Base-by-base conservation (phyloP, 805 yeast genomes). In the Kluyveromyces nonfermentans region DNA sequence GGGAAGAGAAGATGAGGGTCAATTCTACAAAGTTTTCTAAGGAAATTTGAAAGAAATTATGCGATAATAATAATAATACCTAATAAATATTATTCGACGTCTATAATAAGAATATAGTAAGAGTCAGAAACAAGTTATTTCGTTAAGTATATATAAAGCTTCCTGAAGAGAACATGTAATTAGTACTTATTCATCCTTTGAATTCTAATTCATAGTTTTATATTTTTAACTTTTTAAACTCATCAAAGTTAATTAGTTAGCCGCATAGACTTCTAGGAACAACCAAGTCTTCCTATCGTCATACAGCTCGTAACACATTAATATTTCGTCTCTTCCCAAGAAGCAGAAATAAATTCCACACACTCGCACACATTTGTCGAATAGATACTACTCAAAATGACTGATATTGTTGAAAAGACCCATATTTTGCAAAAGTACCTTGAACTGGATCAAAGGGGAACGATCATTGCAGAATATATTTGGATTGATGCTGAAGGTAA, bases 401-500 rank as follows among this genome's bases (percentile, higher is more conserved):
- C 57, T 43, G 54, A 55, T 16, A 39, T 45, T 44, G 55, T 62
- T 46, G 72, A 69, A 59, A 85, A 87, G 73, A 82, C 95, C 45
- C 76, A 82, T 49, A 82, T 86, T 50, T 74, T 90, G 61, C 75
- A 80, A 62, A 90, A 89, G 72, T 90, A 90, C 64, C 63, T 84
- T 51, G 82, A 77, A 56, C 77, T 93, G 57, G 82, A 81, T 67
- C 97, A 89, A 74, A 75, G 79, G 56, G 96, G 95, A 52, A 75
- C 74, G 60, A 74, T 90, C 52, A 75, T 93, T 55, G 98, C 98
- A 51, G 98, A 93, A 71, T 93, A 93, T 73, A 81, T 93, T 67
- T 93, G 98, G 98, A 83, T 93, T 56, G 98, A 93, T 65, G 85
- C 95, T 55, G 75, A 83, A 52, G 95, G 95, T 64, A 77, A 80